A percentile compares a stretch with the other conserved stretches of the same genome.
These are phyloP conservation scores for Alternaria atra DNA, from an alignment of 2,329 filamentous ascomycete species.

Conservation along the genomic window DNA sequence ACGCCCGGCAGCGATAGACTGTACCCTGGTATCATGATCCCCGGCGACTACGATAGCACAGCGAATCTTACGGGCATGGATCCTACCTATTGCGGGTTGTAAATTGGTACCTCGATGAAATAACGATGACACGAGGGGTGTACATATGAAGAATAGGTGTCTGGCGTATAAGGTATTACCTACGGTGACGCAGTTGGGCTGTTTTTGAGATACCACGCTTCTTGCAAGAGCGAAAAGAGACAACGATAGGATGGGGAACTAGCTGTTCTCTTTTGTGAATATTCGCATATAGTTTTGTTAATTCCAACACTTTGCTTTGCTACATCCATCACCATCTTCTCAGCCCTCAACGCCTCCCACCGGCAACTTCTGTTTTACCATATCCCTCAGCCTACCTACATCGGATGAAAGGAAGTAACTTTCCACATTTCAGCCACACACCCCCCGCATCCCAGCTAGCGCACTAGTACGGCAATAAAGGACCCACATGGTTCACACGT, in stretches of 20 bases:
- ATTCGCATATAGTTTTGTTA: not conserved
- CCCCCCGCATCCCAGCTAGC: conserved; percentile 3
- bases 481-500: conserved; percentile 11
- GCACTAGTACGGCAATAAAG: not conserved
- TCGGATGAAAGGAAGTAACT: conserved; percentile 5
- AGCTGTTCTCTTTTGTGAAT: not conserved
- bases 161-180: not conserved
- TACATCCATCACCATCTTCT: not conserved
- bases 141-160: not conserved
- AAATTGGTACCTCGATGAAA: not conserved
- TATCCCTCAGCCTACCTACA: not conserved
- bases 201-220: conserved; percentile 35
- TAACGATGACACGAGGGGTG: conserved; percentile 2
- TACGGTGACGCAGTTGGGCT: conserved; percentile 3
- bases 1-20: conserved; percentile 44
- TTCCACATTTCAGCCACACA: not conserved
- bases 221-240: conserved; percentile 27
- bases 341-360: not conserved
- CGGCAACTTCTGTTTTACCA: not conserved
- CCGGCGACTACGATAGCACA: conserved; percentile 39
- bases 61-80: conserved; percentile 49
- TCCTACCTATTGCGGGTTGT: conserved; percentile 53
- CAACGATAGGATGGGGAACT: not conserved
- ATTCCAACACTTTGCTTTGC: not conserved
- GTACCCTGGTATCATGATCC: conserved; percentile 50